phyloP scores from a whole-genome alignment of 805 yeast species.

The Yamadazyma endophytica region DNA sequence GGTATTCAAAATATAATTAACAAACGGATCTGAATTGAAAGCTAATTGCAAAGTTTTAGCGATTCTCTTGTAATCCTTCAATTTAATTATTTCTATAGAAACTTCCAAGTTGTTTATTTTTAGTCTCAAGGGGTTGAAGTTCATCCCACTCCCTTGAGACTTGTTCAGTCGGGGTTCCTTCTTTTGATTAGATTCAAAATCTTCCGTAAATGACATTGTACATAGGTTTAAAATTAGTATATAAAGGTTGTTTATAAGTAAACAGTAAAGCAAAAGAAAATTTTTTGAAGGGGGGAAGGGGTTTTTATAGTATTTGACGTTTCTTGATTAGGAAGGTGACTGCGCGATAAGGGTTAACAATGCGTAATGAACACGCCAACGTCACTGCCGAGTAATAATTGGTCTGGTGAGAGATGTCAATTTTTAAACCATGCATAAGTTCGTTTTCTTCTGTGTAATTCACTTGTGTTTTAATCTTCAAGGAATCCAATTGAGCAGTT shows the following conservation, averaged over 20 bases:
- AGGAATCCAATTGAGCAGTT: constrained; percentile 12
- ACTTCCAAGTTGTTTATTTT: constrained; percentile 12
- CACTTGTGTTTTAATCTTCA: neutral
- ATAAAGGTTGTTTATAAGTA: too few species aligned
- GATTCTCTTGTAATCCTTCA: constrained; percentile 51
- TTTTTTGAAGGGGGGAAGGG: neutral
- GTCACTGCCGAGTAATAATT: too few species aligned
- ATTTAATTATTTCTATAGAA: constrained; percentile 15
- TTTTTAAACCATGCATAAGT: too few species aligned
- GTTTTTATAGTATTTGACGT: constrained; percentile 1
- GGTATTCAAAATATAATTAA: constrained; percentile 45
- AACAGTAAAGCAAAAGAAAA: neutral
- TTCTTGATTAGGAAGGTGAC: too few species aligned
- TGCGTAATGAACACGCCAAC: too few species aligned
- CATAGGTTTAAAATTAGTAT: constrained; percentile 6
- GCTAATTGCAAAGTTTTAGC: constrained; percentile 51
- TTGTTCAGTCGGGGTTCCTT: constrained; percentile 36
- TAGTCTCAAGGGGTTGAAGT: constrained; percentile 12
- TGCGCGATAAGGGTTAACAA: too few species aligned
- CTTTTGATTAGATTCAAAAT: constrained; percentile 25
- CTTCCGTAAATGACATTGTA: constrained; percentile 20
- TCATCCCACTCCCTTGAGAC: constrained; percentile 26
- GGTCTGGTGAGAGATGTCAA: too few species aligned
- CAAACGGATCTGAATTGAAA: constrained; percentile 52
- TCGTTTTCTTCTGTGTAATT: neutral